Percentiles rank a stretch among this genome's conserved stretches.
Conservation (phyloP, 306 rosid genomes). For the Gastrolobium bilobum region DNA sequence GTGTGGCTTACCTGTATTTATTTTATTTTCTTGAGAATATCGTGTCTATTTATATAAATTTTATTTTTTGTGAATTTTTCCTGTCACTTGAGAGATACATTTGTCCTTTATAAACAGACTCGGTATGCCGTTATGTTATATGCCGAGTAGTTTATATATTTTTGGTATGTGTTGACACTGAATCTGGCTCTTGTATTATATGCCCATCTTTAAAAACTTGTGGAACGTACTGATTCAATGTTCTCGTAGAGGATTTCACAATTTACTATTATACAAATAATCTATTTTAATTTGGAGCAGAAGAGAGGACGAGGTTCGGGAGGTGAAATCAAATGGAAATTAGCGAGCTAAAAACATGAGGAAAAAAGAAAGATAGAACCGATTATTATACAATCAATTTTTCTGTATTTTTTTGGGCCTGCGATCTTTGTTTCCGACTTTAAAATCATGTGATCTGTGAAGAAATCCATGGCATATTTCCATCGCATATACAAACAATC, state of each 20-base stretch:
- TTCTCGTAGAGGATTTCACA: neutral
- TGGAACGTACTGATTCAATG: neutral
- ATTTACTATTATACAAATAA: neutral
- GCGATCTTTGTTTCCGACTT: neutral
- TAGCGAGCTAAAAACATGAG: neutral
- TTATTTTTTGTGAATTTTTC: conserved; percentile 34
- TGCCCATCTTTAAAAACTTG: conserved; percentile 4
- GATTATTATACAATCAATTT: neutral
- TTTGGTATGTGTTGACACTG: conserved; percentile 16
- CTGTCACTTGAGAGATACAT: conserved; percentile 30
- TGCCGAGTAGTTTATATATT: conserved; percentile 35
- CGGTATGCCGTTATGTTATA: conserved; percentile 21
- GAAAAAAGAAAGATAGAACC: neutral
- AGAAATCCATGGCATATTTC: no score
- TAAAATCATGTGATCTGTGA: no score
- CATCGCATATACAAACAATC: no score
- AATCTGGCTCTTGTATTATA: neutral
- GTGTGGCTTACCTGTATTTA: conserved; percentile 46
- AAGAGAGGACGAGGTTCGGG: neutral
- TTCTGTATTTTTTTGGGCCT: neutral
- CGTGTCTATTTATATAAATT: conserved; percentile 39
- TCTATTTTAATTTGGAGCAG: neutral
- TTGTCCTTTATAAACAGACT: conserved; percentile 34
- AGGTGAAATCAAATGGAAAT: neutral
- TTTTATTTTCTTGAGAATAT: conserved; percentile 47